Evolutionary conservation across 495 filamentous ascomycete genomes (phyloP).

Genomic region (Annulohypoxylon bovei): DNA sequence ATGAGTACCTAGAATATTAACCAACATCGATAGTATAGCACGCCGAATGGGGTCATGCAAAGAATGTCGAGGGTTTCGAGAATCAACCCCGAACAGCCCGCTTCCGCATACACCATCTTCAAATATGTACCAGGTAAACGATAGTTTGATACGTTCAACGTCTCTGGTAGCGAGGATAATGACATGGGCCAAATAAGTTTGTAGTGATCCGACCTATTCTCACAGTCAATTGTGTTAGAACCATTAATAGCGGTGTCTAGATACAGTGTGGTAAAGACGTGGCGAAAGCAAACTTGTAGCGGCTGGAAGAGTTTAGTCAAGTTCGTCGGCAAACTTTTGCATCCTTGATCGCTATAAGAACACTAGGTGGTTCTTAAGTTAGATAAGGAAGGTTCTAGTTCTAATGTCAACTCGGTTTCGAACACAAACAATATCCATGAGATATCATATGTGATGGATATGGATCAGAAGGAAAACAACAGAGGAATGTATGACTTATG

Average conservation of each 20-base stretch:
- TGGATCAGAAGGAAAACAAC: not conserved
- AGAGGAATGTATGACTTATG: not conserved
- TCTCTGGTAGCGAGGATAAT: not conserved
- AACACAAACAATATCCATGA: not conserved
- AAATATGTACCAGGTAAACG: not conserved
- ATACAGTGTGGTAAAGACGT: not conserved
- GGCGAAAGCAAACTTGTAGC: constrained; percentile 4
- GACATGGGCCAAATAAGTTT: not conserved
- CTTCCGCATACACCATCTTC: not conserved
- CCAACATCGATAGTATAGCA: not conserved
- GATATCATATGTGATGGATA: not conserved
- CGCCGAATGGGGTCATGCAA: not conserved
- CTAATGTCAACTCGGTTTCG: not conserved
- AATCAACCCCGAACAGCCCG: not conserved
- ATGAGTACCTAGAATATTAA: not conserved
- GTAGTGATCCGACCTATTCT: not conserved
- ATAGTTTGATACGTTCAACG: not conserved
- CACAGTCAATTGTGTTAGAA: not conserved
- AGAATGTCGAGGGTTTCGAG: not conserved
- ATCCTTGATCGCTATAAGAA: not conserved
- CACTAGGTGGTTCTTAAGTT: not conserved
- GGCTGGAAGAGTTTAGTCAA: not conserved
- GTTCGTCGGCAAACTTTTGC: not conserved
- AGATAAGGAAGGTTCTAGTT: not conserved
- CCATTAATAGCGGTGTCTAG: not conserved